Evolutionary conservation across 495 filamentous ascomycete genomes (phyloP), one percentile per base, ranked within the genome.

Genomic region (Cladorrhinum samala): DNA sequence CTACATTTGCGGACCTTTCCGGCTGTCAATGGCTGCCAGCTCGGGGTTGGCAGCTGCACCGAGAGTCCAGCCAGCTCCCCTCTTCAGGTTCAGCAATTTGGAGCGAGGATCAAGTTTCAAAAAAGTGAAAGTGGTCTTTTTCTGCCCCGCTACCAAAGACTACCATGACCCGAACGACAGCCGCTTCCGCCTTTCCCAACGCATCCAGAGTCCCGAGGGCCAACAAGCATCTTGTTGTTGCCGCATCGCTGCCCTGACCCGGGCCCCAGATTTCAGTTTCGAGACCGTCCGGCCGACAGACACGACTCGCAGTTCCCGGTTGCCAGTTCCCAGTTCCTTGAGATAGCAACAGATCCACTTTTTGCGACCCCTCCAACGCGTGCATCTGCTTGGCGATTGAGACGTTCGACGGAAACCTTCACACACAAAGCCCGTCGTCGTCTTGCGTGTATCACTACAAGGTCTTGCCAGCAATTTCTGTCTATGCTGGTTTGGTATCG

Each of bases 381-480:
- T 37, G 33, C 16, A 49, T 19, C 46, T 49, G 43, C 20, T 20
- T 54, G 36, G 5, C 11, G 33, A 46, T 47, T 47, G 36, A 42
- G 21, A 40, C 18, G 30, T 17, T 47, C 45, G 45, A 49, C 52
- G 37, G n/a, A 54, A 54, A 54, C 39, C 52, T 48, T 50, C 19
- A n/a, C 3, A 30, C 19, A 27, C 38, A 18, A 46, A 56, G 38
- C 53, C n/a, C n/a, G n/a, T n/a, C 9, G 23, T 21, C 24, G 38
- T 20, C 13, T 5, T n/a, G n/a, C n/a, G n/a, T n/a, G n/a, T n/a
- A n/a, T n/a, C n/a, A n/a, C n/a, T n/a, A n/a, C n/a, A n/a, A n/a
- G n/a, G n/a, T n/a, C n/a, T n/a, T n/a, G n/a, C n/a, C n/a, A n/a
- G n/a, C n/a, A n/a, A n/a, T n/a, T n/a, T n/a, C n/a, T n/a, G n/a